These are phyloP conservation scores for Pythium volutum DNA, from an alignment of 352 stramenopile species.

Conservation along the genomic window DNA sequence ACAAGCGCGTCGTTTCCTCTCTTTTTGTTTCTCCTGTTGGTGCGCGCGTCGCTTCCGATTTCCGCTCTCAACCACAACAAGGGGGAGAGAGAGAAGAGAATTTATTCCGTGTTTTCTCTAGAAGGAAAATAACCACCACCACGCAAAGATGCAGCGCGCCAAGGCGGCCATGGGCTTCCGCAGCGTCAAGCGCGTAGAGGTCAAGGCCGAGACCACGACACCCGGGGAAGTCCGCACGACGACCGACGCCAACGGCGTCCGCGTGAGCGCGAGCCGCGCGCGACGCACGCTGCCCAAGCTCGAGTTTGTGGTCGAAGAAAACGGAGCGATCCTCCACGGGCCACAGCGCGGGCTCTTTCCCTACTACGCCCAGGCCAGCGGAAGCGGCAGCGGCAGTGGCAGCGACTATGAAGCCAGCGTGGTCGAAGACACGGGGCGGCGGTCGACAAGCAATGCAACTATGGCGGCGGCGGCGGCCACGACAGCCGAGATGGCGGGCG, in stretches of 20 bases:
- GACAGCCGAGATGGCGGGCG: background rate
- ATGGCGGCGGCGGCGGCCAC: background rate
- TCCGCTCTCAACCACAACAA: background rate
- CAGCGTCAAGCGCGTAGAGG: conserved; percentile 71
- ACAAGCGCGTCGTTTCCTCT: background rate
- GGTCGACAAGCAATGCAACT: background rate
- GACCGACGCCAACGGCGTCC: conserved; percentile 60
- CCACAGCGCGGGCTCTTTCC: conserved; percentile 57
- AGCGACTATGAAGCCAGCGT: background rate
- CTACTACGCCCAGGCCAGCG: conserved; percentile 23
- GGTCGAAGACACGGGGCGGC: conserved; percentile 8
- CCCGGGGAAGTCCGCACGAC: conserved; percentile 69
- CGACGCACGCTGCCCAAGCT: conserved; percentile 77
- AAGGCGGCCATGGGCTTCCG: conserved; percentile 81
- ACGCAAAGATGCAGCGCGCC: conserved; percentile 50
- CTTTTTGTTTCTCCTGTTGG: background rate
- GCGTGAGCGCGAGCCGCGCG: conserved; percentile 54
- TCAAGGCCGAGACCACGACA: conserved; percentile 86
- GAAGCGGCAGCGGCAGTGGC: conserved; percentile 2
- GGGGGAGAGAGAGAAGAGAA: conserved; percentile 18
- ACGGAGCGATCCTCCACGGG: conserved; percentile 72
- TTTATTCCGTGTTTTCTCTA: background rate
- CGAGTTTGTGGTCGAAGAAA: conserved; percentile 83
- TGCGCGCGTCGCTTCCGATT: conserved; percentile 1
- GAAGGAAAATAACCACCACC: background rate